Evolutionary conservation across 1,139 yeast genomes (phyloP).

Genomic region (Pichia sp.): DNA sequence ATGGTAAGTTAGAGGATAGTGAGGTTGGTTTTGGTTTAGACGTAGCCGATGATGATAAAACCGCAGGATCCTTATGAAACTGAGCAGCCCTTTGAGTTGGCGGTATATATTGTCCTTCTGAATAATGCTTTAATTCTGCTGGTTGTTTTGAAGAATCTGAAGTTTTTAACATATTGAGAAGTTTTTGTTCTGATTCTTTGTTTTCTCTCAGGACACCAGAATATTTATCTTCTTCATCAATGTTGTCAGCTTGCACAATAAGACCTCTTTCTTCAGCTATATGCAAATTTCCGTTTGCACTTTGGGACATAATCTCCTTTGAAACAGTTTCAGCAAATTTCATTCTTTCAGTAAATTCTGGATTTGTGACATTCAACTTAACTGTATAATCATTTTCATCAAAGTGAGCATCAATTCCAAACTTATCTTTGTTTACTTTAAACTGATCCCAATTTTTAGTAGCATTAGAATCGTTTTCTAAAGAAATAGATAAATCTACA

Average conservation of each 20-base stretch:
- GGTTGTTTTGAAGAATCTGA: slow-evolving; percentile 7
- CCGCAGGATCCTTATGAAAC: slow-evolving; percentile 72
- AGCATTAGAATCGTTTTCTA: slow-evolving; percentile 35
- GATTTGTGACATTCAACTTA: slow-evolving; percentile 64
- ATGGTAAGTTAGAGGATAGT: background rate
- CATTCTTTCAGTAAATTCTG: slow-evolving; percentile 62
- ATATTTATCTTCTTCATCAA: slow-evolving; percentile 94
- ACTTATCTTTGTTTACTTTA: slow-evolving; percentile 78
- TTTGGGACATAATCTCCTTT: slow-evolving; percentile 68
- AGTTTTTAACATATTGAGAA: slow-evolving; percentile 26
- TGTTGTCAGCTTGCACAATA: slow-evolving; percentile 66
- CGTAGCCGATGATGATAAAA: slow-evolving; percentile 32
- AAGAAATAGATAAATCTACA: slow-evolving; percentile 15
- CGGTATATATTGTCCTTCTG: slow-evolving; percentile 46
- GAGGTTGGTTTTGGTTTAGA: background rate
- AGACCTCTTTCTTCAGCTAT: slow-evolving; percentile 88
- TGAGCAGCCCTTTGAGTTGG: slow-evolving; percentile 64
- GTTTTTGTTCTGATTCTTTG: slow-evolving; percentile 24
- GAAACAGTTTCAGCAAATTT: slow-evolving; percentile 76
- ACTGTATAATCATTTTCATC: slow-evolving; percentile 92
- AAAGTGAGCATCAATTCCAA: slow-evolving; percentile 81
- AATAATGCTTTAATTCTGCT: slow-evolving; percentile 17
- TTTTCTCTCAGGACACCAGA: slow-evolving; percentile 77
- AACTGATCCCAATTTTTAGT: slow-evolving; percentile 78
- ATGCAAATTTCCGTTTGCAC: slow-evolving; percentile 63